Evolutionary conservation across 75 land plant genomes (phyloP).

Genomic region (Pinus tabuliformis): DNA sequence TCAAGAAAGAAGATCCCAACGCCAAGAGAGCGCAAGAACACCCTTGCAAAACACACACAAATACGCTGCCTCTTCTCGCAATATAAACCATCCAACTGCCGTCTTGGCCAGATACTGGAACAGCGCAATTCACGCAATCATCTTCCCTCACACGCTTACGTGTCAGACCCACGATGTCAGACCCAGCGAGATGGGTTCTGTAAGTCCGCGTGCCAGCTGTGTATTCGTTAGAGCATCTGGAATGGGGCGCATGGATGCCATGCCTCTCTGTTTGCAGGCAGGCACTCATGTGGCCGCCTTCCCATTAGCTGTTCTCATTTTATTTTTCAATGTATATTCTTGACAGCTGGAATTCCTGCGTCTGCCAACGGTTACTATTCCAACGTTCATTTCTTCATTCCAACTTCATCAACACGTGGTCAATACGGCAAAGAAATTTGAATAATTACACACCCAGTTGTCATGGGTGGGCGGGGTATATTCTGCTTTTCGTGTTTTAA

Average conservation of each 20-base stretch:
- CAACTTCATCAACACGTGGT: not conserved
- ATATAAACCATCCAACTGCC: slow-evolving; percentile 1
- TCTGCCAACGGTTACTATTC: not conserved
- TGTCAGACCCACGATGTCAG: no score
- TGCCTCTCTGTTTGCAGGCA: not conserved
- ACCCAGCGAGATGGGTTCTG: not conserved
- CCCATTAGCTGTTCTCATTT: not conserved
- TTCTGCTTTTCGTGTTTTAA: no score
- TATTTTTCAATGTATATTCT: not conserved
- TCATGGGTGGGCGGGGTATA: no score
- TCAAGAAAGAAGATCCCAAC: not conserved
- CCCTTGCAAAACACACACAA: not conserved
- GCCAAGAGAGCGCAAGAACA: not conserved
- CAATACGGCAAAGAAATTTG: no score
- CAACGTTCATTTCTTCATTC: not conserved
- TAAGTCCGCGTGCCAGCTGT: not conserved
- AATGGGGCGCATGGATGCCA: not conserved
- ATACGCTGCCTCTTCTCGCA: not conserved
- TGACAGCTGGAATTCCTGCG: not conserved
- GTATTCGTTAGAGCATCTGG: not conserved
- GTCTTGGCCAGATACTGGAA: not conserved
- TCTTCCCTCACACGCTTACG: not conserved
- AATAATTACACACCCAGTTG: no score
- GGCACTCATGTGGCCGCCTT: not conserved
- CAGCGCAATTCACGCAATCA: not conserved